Base-by-base conservation (phyloP, 2,329 filamentous ascomycete species). In the Aspergillus spinulosporus region DNA sequence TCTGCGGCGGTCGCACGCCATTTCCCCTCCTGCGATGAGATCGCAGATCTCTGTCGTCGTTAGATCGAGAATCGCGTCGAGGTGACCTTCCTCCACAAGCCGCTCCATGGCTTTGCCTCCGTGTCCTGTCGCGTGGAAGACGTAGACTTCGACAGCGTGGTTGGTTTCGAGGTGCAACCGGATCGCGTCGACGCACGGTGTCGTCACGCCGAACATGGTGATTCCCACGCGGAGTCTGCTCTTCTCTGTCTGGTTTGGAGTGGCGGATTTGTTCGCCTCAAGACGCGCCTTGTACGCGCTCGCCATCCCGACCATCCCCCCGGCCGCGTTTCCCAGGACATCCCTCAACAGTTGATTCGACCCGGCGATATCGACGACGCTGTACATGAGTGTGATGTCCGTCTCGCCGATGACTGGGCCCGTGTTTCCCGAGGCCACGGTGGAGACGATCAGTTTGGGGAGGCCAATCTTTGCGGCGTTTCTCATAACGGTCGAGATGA, bases 151-250 rank as follows among this genome's bases (percentile, higher is more conserved):
- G 82, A 77, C 2, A 67, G 48, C 26, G 2, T 72, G 40, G 3
- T 48, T 69, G 1, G 68, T 58, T 50, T 82, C 76, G 0, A 89
- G 75, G 45, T 80, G 70, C 1, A 68, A 62, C 0, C 84, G 78
- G 1, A 87, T 81, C 1, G 68, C 71, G 46, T 86, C 81, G 0
- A 86, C 86, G 7, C 81, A 83, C 0, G 86, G 85, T 0, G 87
- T 90, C 0, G 88, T 90, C 5, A 90, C 86, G 2, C 88, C 87
- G 65, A 89, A 90, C 87, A 90, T 90, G 2, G 87, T 88, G 26
- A 89, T 81, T 0, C 81, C 87, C 5, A 90, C 75, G 1, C 49
- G 34, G 3, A 28, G 21, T 21, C 21, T 21, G 21, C 21, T 54
- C 39, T 53, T 55, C 31, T 9, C 34, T 5, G 11, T 14, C n/a